A percentile compares a stretch with the other conserved stretches of the same genome.
phyloP scores from a whole-genome alignment of 371 early-diverging fungal species.

The Mucor circinelloides region DNA sequence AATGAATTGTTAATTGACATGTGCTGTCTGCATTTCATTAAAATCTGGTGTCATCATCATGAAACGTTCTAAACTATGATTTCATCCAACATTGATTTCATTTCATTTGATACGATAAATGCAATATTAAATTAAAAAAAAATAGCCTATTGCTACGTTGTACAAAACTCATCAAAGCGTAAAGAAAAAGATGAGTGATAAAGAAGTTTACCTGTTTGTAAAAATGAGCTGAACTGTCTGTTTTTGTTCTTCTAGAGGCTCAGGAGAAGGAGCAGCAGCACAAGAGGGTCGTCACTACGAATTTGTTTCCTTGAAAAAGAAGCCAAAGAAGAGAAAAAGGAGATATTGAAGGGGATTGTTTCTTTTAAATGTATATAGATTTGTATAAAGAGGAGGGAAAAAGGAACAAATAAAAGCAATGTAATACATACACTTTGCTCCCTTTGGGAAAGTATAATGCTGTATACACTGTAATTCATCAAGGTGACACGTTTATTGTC shows the following conservation, averaged over 20 bases:
- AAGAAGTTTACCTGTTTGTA: background rate
- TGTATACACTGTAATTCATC: background rate
- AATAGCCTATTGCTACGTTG: background rate
- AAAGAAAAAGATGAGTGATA: background rate
- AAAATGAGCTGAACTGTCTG: background rate
- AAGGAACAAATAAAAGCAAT: background rate
- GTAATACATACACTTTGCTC: slow-evolving; percentile 1
- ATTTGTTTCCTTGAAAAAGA: background rate
- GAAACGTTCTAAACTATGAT: background rate
- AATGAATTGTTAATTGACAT: background rate
- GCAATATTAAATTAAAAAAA: background rate
- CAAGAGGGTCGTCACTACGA: background rate
- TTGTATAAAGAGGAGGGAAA: background rate
- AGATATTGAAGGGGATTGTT: background rate
- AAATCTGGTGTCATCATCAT: background rate
- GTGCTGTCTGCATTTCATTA: background rate
- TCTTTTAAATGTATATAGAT: background rate
- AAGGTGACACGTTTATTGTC: slow-evolving; percentile 10
- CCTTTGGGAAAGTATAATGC: slow-evolving; percentile 14
- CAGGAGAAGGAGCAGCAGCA: background rate
- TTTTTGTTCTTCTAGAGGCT: background rate
- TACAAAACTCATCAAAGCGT: background rate
- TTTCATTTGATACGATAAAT: background rate
- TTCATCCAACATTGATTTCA: no score
- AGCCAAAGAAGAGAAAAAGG: background rate